These are phyloP conservation scores for Fonsecaea monophora DNA, from an alignment of 2,329 filamentous ascomycete species.

Conservation along the genomic window DNA sequence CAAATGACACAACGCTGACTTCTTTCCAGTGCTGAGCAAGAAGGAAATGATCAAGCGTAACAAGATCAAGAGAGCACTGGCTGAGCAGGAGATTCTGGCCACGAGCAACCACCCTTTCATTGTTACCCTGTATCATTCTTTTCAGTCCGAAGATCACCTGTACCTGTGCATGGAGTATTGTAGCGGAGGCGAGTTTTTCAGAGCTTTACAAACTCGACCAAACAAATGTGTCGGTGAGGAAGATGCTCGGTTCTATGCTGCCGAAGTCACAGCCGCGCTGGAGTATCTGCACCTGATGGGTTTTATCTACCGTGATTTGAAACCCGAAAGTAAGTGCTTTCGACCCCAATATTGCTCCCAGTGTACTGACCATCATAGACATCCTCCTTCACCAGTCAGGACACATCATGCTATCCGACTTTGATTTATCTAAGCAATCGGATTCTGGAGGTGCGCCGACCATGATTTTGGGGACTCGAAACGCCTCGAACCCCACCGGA, in stretches of 20 bases:
- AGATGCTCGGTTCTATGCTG: conserved; percentile 94
- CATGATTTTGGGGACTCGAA: conserved; percentile 89
- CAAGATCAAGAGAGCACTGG: conserved; percentile 98
- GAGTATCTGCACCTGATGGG: conserved; percentile 99
- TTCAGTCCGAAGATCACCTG: conserved; percentile 97
- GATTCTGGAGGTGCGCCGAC: conserved; percentile 94
- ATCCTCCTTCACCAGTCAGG: conserved; percentile 98
- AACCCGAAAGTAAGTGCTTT: conserved; percentile 81
- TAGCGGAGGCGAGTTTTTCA: conserved; percentile 97
- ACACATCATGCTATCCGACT: conserved; percentile 99
- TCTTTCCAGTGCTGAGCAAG: conserved; percentile 82
- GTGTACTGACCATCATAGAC: conserved; percentile 66
- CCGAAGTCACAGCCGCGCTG: conserved; percentile 92
- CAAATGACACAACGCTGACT: conserved; percentile 47
- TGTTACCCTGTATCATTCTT: conserved; percentile 97
- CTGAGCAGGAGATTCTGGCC: conserved; percentile 96
- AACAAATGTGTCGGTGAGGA: conserved; percentile 98
- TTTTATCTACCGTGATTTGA: conserved; percentile 97
- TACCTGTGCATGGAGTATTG: conserved; percentile 99
- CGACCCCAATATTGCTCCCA: background rate
- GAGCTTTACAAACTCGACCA: conserved; percentile 91
- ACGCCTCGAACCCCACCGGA: conserved; percentile 82
- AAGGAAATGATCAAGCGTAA: conserved; percentile 99
- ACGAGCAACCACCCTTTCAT: conserved; percentile 99
- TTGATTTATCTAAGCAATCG: conserved; percentile 97